These are phyloP conservation scores for Lathyrus sativus DNA, from an alignment of 306 rosid species.

Conservation along the genomic window DNA sequence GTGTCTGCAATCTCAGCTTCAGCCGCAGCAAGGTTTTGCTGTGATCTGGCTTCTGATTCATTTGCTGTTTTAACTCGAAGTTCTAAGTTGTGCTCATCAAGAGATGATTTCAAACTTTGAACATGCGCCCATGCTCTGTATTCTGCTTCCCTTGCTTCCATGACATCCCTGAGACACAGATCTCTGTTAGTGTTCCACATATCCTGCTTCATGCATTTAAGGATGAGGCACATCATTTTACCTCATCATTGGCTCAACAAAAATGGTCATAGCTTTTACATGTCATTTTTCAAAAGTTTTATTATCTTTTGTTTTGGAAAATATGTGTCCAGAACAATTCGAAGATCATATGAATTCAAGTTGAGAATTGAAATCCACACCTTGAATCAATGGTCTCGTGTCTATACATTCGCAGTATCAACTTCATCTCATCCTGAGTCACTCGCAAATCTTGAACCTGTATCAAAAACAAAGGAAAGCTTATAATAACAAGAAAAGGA, in stretches of 20 bases:
- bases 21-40: conserved; percentile 90
- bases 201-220: conserved; percentile 2
- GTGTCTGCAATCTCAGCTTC: conserved; percentile 88
- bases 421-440: conserved; percentile 60
- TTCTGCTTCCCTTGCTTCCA: conserved; percentile 85
- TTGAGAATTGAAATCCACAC: conserved; percentile 47
- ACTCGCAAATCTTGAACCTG: conserved; percentile 74
- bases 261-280: neutral
- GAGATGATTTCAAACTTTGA: conserved; percentile 75
- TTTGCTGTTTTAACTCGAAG: conserved; percentile 87
- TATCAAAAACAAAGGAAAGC: conserved; percentile 29
- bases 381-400: conserved; percentile 86
- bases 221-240: conserved; percentile 5
- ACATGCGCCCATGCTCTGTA: conserved; percentile 86
- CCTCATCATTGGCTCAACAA: conserved; percentile 2
- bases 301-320: neutral
- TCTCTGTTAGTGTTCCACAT: conserved; percentile 26
- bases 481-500: conserved; percentile 12
- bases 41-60: conserved; percentile 93
- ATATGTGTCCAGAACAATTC: neutral
- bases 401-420: conserved; percentile 81
- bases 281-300: neutral
- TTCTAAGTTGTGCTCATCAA: conserved; percentile 85
- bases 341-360: conserved; percentile 28
- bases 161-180: conserved; percentile 63